These are phyloP conservation scores for Austropuccinia psidii DNA, from an alignment of 1,284 basidiomycete genomes.

Conservation along the genomic window DNA sequence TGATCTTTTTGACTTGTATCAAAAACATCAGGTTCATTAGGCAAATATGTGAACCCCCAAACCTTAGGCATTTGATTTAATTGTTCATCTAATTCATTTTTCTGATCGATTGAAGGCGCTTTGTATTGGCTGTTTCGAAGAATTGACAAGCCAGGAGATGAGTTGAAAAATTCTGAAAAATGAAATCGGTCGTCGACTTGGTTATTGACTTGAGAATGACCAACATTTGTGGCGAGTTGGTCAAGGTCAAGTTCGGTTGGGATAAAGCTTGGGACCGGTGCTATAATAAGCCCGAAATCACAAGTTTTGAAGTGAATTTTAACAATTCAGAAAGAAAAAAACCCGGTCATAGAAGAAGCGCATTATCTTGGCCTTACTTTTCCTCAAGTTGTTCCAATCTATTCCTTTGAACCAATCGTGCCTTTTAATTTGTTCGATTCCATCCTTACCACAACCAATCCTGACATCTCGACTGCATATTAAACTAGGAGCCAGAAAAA, in stretches of 20 bases:
- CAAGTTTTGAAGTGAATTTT: too few relatives aligned
- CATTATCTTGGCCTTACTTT: neutral
- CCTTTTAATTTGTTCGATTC: neutral
- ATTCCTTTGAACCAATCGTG: slow-evolving; percentile 15
- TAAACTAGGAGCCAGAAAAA: neutral
- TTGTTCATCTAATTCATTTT: neutral
- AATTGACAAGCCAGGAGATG: slow-evolving; percentile 17
- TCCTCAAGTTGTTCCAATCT: neutral
- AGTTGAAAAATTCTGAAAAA: slow-evolving; percentile 20
- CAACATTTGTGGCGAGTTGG: neutral
- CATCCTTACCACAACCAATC: neutral
- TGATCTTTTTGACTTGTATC: neutral
- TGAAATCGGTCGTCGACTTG: neutral
- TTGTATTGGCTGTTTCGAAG: neutral
- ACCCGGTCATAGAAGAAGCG: neutral
- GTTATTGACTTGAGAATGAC: neutral
- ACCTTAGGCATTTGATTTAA: neutral
- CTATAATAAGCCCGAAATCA: neutral
- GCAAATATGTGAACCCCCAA: neutral
- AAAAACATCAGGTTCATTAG: neutral
- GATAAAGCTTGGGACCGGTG: neutral
- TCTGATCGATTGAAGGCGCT: neutral
- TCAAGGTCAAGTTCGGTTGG: neutral
- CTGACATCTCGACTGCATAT: neutral
- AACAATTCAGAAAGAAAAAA: too few relatives aligned